These are phyloP conservation scores for Neoboletus subvelutipes DNA, from an alignment of 768 basidiomycete genomes.

Conservation along the genomic window DNA sequence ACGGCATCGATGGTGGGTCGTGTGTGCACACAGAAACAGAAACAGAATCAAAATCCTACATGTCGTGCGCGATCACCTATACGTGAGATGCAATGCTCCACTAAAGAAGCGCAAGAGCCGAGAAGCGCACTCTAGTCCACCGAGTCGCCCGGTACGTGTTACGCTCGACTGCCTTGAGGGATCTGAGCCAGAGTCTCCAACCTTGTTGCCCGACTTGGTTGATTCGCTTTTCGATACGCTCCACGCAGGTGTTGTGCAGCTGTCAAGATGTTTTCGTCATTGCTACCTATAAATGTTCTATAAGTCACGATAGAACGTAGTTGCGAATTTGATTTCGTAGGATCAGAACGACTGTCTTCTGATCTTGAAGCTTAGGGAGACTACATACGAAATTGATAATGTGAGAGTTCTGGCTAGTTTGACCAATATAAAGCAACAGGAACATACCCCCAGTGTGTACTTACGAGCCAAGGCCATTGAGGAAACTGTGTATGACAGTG, in stretches of 20 bases:
- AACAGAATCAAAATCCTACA: constrained; percentile 8
- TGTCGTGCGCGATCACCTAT: neutral
- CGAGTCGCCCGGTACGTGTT: constrained; percentile 32
- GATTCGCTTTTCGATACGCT: constrained; percentile 39
- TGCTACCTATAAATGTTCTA: no score
- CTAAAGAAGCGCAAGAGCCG: neutral
- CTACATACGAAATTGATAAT: constrained; percentile 35
- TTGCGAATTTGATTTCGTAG: no score
- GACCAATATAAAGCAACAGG: neutral
- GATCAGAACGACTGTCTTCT: no score
- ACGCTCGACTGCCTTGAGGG: no score
- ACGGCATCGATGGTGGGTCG: constrained; percentile 1
- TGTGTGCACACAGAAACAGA: neutral
- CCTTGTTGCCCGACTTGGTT: constrained; percentile 18
- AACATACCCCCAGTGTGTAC: constrained; percentile 6
- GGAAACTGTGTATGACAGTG: neutral
- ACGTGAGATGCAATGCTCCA: neutral
- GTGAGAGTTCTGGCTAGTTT: constrained; percentile 27
- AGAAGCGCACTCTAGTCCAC: constrained; percentile 3
- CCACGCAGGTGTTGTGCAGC: constrained; percentile 49
- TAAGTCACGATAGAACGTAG: constrained; percentile 29
- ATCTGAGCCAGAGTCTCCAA: no score
- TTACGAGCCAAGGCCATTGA: constrained; percentile 7
- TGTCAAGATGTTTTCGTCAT: constrained; percentile 37
- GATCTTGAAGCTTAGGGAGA: no score